Conservation (phyloP, 768 basidiomycete genomes). For the Mycena haematopus region DNA sequence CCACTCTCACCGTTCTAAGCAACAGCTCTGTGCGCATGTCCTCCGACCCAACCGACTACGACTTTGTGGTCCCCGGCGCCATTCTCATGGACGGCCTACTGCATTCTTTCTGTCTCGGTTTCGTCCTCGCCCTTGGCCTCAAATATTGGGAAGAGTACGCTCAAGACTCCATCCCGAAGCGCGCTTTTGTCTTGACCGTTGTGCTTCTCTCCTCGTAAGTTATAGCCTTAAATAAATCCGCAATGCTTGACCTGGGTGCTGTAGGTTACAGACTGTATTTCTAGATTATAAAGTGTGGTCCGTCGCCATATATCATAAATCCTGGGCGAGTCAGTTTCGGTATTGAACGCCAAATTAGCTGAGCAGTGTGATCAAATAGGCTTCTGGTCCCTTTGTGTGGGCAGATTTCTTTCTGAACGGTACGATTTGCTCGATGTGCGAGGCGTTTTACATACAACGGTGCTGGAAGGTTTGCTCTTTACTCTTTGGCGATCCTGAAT, state of each 20-base stretch:
- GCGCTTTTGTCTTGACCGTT: conserved; percentile 47
- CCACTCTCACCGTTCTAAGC: neutral
- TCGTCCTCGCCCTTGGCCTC: conserved; percentile 46
- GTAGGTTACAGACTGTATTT: conserved; percentile 46
- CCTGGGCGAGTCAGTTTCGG: conserved; percentile 41
- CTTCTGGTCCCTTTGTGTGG: conserved; percentile 49
- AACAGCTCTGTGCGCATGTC: conserved; percentile 1
- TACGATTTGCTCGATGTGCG: conserved; percentile 51
- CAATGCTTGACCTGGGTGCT: neutral
- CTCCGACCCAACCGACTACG: conserved; percentile 37
- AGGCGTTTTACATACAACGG: conserved; percentile 54
- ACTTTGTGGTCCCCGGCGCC: conserved; percentile 42
- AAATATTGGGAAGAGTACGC: conserved; percentile 49
- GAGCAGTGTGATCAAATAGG: conserved; percentile 33
- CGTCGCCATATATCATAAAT: conserved; percentile 37
- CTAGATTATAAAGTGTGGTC: conserved; percentile 52
- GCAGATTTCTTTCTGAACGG: conserved; percentile 56
- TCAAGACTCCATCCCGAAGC: conserved; percentile 53
- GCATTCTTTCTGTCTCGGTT: conserved; percentile 55
- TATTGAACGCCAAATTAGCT: neutral
- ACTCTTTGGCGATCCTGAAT: neutral
- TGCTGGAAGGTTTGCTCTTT: conserved; percentile 54
- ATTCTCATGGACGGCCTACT: conserved; percentile 53
- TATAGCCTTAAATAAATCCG: neutral
- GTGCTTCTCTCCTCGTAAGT: conserved; percentile 49